Conservation (phyloP, 1,139 yeast genomes). For the Tardiomyces digboiensis region DNA sequence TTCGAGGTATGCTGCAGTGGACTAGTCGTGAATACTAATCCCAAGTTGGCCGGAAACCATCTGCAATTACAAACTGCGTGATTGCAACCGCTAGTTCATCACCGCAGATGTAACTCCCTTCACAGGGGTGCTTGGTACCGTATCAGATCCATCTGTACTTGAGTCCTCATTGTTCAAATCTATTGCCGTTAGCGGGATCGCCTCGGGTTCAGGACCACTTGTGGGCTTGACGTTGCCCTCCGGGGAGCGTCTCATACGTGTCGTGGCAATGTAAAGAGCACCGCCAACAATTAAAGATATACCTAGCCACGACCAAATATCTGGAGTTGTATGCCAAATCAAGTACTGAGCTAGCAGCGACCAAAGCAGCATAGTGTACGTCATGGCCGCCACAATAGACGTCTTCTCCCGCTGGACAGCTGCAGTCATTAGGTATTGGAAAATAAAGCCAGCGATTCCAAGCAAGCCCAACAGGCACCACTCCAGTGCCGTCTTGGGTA, state of each 20-base stretch:
- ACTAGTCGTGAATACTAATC: too few relatives aligned
- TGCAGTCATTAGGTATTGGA: slow-evolving; percentile 71
- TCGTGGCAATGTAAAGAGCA: slow-evolving; percentile 45
- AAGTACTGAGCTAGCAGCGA: slow-evolving; percentile 71
- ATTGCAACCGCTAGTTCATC: too few relatives aligned
- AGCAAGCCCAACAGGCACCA: slow-evolving; percentile 54
- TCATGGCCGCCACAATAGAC: slow-evolving; percentile 64
- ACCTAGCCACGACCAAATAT: slow-evolving; percentile 58
- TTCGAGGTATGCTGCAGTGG: too few relatives aligned
- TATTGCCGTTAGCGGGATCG: neutral
- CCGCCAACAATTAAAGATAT: slow-evolving; percentile 56
- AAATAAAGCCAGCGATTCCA: slow-evolving; percentile 72
- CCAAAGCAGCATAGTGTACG: slow-evolving; percentile 67
- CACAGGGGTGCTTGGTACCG: too few relatives aligned
- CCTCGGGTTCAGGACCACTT: neutral
- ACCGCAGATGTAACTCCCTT: too few relatives aligned
- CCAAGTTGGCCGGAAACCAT: too few relatives aligned
- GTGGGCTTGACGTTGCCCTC: neutral
- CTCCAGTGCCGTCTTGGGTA: slow-evolving; percentile 51
- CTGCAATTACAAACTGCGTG: too few relatives aligned
- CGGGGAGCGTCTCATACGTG: neutral
- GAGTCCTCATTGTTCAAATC: too few relatives aligned
- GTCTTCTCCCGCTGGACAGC: slow-evolving; percentile 83
- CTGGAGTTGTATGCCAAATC: slow-evolving; percentile 69
- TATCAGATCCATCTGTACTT: too few relatives aligned